Evolutionary conservation across 495 filamentous ascomycete species (phyloP), one percentile per base, ranked within the genome.

Genomic region (Hypomontagnella monticulosa): DNA sequence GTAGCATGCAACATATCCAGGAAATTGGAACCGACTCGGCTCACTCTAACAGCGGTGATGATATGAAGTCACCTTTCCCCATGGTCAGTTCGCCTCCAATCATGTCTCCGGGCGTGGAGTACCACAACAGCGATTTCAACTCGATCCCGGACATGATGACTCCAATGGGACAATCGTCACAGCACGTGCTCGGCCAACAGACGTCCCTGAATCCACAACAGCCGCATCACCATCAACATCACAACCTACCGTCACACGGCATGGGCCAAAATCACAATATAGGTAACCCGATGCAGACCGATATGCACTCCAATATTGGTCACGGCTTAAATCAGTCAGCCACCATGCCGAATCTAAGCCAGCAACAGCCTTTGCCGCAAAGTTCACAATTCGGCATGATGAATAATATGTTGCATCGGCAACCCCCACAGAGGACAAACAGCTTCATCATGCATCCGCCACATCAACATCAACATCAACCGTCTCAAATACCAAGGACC

Each of bases 81-180:
- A 65, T 73, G 36, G 72, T 69, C 3, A 78, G 74, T 61, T 81
- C 79, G 7, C 76, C 80, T 3, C 46, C 73, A 0, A 76, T 83
- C 18, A 78, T 83, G 75, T 82, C 81, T 4, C 80, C 79, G 0
- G 70, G 73, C 10, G 65, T 75, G 20, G 79, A 81, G 1, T 73
- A 76, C 47, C 77, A 76, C 6, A 53, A 44, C 9, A 57, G 58
- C 36, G 75, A 78, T n/a, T 83, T 75, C 60, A 77, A 69, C 27
- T 66, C 78, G 4, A 78, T 82, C 60, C 73, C 77, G 3, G 81
- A 82, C 0, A 81, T 83, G 68, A 76, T 82, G 72, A 82, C 76
- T 44, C 80, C 81, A 1, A 76, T 81, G 40, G 75, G 76, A 32
- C 77, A 77, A 48, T 59, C 69, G 12, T 67, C 78, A 1, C 71